phyloP scores from a whole-genome alignment of 2,329 filamentous ascomycete genomes.

The Helotiales sp. region DNA sequence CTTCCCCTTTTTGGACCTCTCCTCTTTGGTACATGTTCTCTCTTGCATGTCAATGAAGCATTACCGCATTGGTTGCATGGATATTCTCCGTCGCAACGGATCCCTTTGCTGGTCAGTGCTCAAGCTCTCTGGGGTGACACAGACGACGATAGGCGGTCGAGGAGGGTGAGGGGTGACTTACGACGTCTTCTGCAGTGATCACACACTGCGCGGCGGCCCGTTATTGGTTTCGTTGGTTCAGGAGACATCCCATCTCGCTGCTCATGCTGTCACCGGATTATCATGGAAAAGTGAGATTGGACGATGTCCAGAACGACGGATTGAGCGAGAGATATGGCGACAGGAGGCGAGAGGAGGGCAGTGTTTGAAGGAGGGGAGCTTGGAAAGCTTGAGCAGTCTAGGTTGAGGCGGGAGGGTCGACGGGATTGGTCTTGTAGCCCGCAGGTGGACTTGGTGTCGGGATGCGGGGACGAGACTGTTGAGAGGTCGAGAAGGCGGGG shows the following conservation, averaged over 20 bases:
- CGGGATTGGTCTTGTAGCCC: too few species aligned
- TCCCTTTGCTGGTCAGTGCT: slow-evolving; percentile 37
- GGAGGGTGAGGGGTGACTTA: slow-evolving; percentile 31
- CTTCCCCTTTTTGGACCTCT: slow-evolving; percentile 63
- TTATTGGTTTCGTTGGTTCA: slow-evolving; percentile 25
- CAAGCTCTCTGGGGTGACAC: slow-evolving; percentile 9
- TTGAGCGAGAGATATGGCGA: slow-evolving; percentile 31
- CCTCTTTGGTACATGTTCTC: slow-evolving; percentile 64
- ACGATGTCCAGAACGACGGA: slow-evolving; percentile 6
- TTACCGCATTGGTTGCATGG: slow-evolving; percentile 62
- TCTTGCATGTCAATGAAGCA: slow-evolving; percentile 60
- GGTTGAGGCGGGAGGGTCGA: too few species aligned
- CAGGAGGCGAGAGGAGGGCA: neutral
- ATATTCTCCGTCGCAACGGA: slow-evolving; percentile 45
- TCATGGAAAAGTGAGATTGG: slow-evolving; percentile 14
- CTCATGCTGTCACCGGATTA: slow-evolving; percentile 11
- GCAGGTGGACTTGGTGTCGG: too few species aligned
- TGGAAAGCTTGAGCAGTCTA: too few species aligned
- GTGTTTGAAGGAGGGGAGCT: neutral
- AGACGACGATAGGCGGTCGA: neutral
- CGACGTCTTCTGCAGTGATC: slow-evolving; percentile 46
- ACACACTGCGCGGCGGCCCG: slow-evolving; percentile 41
- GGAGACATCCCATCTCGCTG: slow-evolving; percentile 30
- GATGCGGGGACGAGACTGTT: neutral
- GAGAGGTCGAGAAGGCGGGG: neutral